Conservation (phyloP, 345 rosid genomes). For the Carallia brachiata region DNA sequence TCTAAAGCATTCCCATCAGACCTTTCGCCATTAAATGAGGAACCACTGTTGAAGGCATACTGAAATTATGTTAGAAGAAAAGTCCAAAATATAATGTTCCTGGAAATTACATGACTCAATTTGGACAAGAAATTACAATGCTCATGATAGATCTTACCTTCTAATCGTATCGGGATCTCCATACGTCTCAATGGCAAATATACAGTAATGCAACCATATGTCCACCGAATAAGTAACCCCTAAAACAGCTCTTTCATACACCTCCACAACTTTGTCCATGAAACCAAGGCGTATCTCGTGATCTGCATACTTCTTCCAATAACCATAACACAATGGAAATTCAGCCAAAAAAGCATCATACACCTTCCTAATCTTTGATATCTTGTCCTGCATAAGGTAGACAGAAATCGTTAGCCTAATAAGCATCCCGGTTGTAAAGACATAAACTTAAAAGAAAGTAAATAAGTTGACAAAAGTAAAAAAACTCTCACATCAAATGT, state of each 20-base stretch:
- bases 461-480: not conserved
- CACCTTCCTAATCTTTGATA: constrained; percentile 72
- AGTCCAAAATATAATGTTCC: constrained; percentile 33
- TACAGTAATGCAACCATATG: constrained; percentile 90
- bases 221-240: constrained; percentile 98
- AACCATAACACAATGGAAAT: constrained; percentile 96
- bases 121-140: constrained; percentile 26
- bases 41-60: constrained; percentile 70
- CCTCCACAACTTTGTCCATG: constrained; percentile 93
- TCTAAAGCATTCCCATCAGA: constrained; percentile 59
- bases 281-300: constrained; percentile 86
- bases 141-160: constrained; percentile 55
- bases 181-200: constrained; percentile 73
- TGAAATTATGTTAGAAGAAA: constrained; percentile 63
- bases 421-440: not conserved
- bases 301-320: constrained; percentile 98
- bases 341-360: constrained; percentile 93
- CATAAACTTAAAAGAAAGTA: not conserved
- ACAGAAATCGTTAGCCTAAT: constrained; percentile 16
- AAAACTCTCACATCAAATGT: too few relatives aligned
- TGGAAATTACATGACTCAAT: constrained; percentile 28
- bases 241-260: constrained; percentile 87
- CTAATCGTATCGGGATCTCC: constrained; percentile 92
- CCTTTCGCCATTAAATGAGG: constrained; percentile 63
- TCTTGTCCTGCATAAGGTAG: constrained; percentile 59